These are phyloP conservation scores for Ocimum tenuiflorum DNA, from an alignment of 257 asterid genomes.

Conservation along the genomic window DNA sequence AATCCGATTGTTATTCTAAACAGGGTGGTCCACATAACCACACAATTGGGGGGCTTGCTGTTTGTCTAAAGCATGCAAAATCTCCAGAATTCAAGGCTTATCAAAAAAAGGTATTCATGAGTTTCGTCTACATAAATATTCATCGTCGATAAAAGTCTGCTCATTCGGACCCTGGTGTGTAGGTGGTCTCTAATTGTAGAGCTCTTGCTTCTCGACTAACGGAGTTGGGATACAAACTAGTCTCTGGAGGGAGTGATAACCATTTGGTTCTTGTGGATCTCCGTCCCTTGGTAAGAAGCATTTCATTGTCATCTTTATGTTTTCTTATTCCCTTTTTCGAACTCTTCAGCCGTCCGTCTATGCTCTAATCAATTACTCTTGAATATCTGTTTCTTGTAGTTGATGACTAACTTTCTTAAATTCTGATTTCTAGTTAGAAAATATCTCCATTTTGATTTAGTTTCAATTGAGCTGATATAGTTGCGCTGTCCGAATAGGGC, in stretches of 20 bases:
- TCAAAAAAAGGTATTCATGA: constrained; percentile 55
- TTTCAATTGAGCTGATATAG: background rate
- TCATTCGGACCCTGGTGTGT: no score
- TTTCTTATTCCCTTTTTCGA: background rate
- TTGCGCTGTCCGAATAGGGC: constrained; percentile 38
- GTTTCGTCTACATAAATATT: background rate
- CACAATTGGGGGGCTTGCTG: constrained; percentile 89
- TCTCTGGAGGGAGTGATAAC: constrained; percentile 95
- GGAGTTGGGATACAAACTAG: constrained; percentile 79
- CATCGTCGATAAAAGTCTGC: background rate
- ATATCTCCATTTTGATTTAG: background rate
- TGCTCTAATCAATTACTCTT: background rate
- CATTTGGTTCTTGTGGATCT: constrained; percentile 97
- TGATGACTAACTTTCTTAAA: background rate
- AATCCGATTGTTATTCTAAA: constrained; percentile 6
- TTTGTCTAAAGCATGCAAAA: constrained; percentile 69
- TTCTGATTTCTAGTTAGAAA: background rate
- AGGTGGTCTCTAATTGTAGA: constrained; percentile 81
- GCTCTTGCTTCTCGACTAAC: constrained; percentile 68
- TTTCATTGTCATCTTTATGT: background rate
- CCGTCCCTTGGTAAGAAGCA: constrained; percentile 68
- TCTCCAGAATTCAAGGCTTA: constrained; percentile 69
- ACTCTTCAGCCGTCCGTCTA: no score
- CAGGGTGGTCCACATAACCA: constrained; percentile 98
- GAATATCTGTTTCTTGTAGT: background rate